Percentiles rank a stretch among this genome's conserved stretches.
Evolutionary conservation across 345 rosid genomes (phyloP).

Genomic region (Murraya paniculata): DNA sequence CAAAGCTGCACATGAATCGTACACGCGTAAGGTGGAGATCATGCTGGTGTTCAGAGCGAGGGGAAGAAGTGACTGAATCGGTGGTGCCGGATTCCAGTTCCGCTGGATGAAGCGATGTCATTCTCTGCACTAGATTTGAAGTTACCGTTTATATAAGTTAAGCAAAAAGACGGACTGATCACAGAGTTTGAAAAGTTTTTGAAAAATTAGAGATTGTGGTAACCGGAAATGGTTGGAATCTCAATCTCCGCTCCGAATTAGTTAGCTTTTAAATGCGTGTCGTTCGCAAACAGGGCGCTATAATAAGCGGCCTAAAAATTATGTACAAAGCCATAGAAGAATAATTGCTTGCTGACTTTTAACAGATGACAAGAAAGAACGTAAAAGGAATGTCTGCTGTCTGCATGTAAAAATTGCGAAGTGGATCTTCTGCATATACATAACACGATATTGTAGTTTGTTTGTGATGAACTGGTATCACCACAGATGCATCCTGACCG

Average conservation of each 20-base stretch:
- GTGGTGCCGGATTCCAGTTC: constrained; percentile 60
- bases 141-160: background rate
- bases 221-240: background rate
- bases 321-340: background rate
- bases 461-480: background rate
- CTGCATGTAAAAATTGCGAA: background rate
- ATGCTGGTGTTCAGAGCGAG: constrained; percentile 63
- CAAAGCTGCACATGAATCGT: constrained; percentile 94
- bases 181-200: background rate
- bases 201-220: background rate
- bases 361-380: background rate
- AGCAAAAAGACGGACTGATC: background rate
- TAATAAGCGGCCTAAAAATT: no score
- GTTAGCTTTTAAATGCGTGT: background rate
- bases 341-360: background rate
- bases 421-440: background rate
- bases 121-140: constrained; percentile 6
- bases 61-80: constrained; percentile 72
- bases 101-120: constrained; percentile 57
- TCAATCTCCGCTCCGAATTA: background rate
- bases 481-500: background rate
- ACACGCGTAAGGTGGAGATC: constrained; percentile 39
- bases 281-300: background rate
- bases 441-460: background rate
- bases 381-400: background rate